Base-by-base conservation (phyloP, 208 protist genomes). In the Trypanosoma scelopori region DNA sequence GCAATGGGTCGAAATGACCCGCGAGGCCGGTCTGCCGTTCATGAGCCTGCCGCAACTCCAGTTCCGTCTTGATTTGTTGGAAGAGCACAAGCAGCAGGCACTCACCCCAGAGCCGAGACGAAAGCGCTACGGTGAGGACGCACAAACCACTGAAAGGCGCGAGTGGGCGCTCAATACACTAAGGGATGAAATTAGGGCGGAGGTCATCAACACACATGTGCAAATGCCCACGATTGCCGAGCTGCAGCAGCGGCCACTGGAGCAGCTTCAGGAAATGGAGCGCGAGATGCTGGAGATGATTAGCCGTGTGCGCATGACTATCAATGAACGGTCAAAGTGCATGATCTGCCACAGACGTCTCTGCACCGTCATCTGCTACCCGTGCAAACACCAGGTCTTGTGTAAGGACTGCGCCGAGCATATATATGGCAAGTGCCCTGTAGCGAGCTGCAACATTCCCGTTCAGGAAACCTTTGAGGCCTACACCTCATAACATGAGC, bases 351-450 rank as follows among this genome's bases (percentile, higher is more conserved):
- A 71, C 49, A 82, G 82, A 50, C 69, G 78, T 32, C 52, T 87
- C 3, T 89, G 81, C 67, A 94, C 91, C 16, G 87, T 84, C 46
- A 90, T 96, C n/a, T 94, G 87, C 66, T 96, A 93, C 62, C 91
- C 91, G 27, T 95, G 90, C 74, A 93, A 93, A 52, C 90, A 95
- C 42, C 87, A 95, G 55, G 90, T 95, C 13, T 64, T 95, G 12
- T 95, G 90, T 73, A 91, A 91, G 62, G 81, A 81, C 63, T 95
- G 90, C 55, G 81, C 84, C 16, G 74, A 75, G 32, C 47, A 80
- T n/a, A 85, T 91, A 45, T n/a, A 50, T 50, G 77, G 51, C 3
- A 63, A 55, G 45, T 96, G 91, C 67, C 91, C 91, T 1, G 91
- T 76, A 3, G 79, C 83, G 15, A 75, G 71, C 11, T 96, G 91